Evolutionary conservation across 1,284 basidiomycete genomes (phyloP).

Genomic region (Termitomyces sp.): DNA sequence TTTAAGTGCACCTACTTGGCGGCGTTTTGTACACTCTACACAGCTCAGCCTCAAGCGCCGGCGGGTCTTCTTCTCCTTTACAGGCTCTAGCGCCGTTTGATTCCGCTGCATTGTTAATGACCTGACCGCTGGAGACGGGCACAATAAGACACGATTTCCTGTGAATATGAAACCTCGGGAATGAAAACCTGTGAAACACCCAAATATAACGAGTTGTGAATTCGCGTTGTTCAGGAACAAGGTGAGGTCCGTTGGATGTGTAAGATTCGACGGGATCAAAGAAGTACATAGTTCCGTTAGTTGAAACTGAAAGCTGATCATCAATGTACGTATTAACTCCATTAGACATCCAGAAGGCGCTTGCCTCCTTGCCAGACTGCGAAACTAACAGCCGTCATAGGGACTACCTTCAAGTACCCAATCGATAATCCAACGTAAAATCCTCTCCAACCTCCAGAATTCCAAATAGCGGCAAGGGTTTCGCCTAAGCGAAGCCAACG

Average conservation of each 20-base stretch:
- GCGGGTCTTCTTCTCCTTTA: slow-evolving; percentile 38
- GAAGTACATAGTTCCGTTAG: slow-evolving; percentile 11
- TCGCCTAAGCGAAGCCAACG: slow-evolving; percentile 79
- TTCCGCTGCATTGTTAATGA: slow-evolving; percentile 6
- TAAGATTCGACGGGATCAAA: slow-evolving; percentile 10
- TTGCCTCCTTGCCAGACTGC: slow-evolving; percentile 75
- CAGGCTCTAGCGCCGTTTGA: slow-evolving; percentile 6
- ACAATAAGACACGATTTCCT: background rate
- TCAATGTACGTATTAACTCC: slow-evolving; percentile 15
- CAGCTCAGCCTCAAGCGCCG: slow-evolving; percentile 44
- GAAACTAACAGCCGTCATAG: slow-evolving; percentile 88
- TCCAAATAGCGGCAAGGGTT: slow-evolving; percentile 69
- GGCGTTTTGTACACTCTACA: slow-evolving; percentile 50
- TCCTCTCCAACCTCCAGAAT: slow-evolving; percentile 71
- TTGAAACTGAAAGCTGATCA: slow-evolving; percentile 17
- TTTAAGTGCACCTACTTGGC: slow-evolving; percentile 36
- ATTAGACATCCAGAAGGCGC: slow-evolving; percentile 45
- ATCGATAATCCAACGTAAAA: slow-evolving; percentile 94
- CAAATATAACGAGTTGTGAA: slow-evolving; percentile 8
- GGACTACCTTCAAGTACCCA: slow-evolving; percentile 95
- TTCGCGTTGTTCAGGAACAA: slow-evolving; percentile 16
- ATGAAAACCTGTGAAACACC: background rate
- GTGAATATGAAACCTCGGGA: background rate
- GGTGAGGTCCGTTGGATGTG: slow-evolving; percentile 1
- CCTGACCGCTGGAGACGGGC: background rate